A percentile compares a stretch with the other conserved stretches of the same genome.
Evolutionary conservation across 2,329 filamentous ascomycete species (phyloP).

Genomic region (Thielaviopsis populi): DNA sequence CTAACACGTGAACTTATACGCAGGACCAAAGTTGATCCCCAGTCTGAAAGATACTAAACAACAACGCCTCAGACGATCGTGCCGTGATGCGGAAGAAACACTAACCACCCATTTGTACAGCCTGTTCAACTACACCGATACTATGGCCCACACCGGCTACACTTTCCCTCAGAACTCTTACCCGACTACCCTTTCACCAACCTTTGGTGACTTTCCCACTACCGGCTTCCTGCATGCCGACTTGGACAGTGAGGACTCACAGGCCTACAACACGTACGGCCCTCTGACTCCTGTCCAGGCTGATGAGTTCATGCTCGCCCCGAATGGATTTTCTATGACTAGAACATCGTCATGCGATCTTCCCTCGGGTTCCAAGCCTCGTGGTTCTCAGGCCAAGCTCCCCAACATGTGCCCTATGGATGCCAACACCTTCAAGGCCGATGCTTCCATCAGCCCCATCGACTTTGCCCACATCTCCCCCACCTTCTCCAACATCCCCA

Average conservation of each 20-base stretch:
- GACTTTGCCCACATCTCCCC: constrained; percentile 4
- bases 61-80: neutral
- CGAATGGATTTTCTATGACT: constrained; percentile 12
- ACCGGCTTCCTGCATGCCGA: constrained; percentile 1
- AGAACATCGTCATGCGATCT: constrained; percentile 15
- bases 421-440: neutral
- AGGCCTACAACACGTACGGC: constrained; percentile 9
- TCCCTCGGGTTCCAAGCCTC: constrained; percentile 6
- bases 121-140: constrained; percentile 12
- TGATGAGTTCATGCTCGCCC: constrained; percentile 4
- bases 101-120: constrained; percentile 10
- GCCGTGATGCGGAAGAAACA: constrained; percentile 1
- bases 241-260: constrained; percentile 1
- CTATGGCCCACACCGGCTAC: constrained; percentile 8
- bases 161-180: constrained; percentile 7
- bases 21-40: constrained; percentile 15
- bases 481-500: neutral
- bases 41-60: constrained; percentile 7
- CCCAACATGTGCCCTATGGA: constrained; percentile 9
- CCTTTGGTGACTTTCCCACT: constrained; percentile 4
- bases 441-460: constrained; percentile 11
- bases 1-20: constrained; percentile 5
- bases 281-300: constrained; percentile 4
- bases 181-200: neutral
- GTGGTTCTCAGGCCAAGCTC: constrained; percentile 1